Evolutionary conservation across 1,284 basidiomycete genomes (phyloP).

Genomic region (Ustanciosporium gigantosporum): DNA sequence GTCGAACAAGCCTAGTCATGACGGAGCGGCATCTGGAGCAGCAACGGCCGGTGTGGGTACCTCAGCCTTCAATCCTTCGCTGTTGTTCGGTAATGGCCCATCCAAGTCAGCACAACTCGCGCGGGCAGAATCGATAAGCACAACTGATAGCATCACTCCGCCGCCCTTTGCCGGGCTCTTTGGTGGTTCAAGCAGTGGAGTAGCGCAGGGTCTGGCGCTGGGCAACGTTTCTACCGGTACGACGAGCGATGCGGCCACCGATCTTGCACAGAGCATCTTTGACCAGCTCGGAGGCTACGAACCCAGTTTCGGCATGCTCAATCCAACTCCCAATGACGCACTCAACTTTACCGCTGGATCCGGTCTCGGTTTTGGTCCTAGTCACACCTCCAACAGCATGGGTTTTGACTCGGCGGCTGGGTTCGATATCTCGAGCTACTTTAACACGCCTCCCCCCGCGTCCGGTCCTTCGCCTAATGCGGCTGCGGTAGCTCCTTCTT

Average conservation of each 20-base stretch:
- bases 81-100: slow-evolving; percentile 12
- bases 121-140: slow-evolving; percentile 18
- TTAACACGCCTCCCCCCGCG: slow-evolving; percentile 27
- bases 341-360: slow-evolving; percentile 32
- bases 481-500: slow-evolving; percentile 6
- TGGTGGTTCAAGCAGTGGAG: slow-evolving; percentile 3
- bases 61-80: slow-evolving; percentile 31
- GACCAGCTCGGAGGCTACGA: slow-evolving; percentile 48
- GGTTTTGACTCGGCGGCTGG: slow-evolving; percentile 39
- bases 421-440: slow-evolving; percentile 34
- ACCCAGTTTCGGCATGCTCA: slow-evolving; percentile 41
- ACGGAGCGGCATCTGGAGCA: background rate
- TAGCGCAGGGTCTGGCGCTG: slow-evolving; percentile 15
- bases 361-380: slow-evolving; percentile 21
- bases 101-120: slow-evolving; percentile 13
- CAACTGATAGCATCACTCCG: slow-evolving; percentile 33
- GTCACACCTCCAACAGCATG: slow-evolving; percentile 39
- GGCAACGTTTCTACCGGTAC: slow-evolving; percentile 28
- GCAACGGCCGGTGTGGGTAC: slow-evolving; percentile 32
- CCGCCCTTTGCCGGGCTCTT: slow-evolving; percentile 34
- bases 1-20: slow-evolving; percentile 6
- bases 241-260: slow-evolving; percentile 25
- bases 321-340: slow-evolving; percentile 34
- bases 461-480: slow-evolving; percentile 16
- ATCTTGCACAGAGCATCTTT: slow-evolving; percentile 45